A percentile compares a stretch with the other conserved stretches of the same genome.
phyloP scores from a whole-genome alignment of 805 yeast species.

The Wickerhamomyces bisporus region DNA sequence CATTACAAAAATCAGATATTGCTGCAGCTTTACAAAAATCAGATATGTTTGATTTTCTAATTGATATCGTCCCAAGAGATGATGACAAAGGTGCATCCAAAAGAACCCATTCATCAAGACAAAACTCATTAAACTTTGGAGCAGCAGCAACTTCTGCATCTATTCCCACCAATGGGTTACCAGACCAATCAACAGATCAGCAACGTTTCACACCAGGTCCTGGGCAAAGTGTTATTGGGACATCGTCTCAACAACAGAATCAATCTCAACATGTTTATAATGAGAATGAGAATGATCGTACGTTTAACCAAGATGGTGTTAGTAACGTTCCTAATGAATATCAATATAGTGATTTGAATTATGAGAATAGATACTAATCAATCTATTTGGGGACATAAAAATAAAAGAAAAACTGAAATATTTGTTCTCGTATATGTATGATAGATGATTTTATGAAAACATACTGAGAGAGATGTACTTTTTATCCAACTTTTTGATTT shows the following conservation, averaged over 20 bases:
- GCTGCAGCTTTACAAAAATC: slow-evolving; percentile 92
- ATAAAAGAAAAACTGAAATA: not conserved
- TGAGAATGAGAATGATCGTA: not conserved
- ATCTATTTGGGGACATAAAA: no score
- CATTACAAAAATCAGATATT: slow-evolving; percentile 89
- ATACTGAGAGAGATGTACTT: no score
- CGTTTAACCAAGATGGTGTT: not conserved
- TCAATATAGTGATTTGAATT: slow-evolving; percentile 2
- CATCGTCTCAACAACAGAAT: not conserved
- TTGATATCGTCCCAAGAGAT: slow-evolving; percentile 94
- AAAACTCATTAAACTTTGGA: slow-evolving; percentile 5
- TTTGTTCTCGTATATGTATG: no score
- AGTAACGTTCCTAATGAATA: not conserved
- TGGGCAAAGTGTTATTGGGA: no score
- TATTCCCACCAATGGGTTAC: no score
- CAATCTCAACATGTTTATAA: not conserved
- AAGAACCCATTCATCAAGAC: slow-evolving; percentile 6
- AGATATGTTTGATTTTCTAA: slow-evolving; percentile 96
- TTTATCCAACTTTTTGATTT: no score
- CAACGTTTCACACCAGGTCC: no score
- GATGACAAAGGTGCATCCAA: slow-evolving; percentile 33
- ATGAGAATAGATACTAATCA: slow-evolving; percentile 3
- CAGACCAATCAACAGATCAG: no score
- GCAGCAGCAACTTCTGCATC: not conserved
- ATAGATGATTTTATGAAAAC: no score